Base-by-base conservation (phyloP, 306 rosid genomes). In the Dryas alaskensis region DNA sequence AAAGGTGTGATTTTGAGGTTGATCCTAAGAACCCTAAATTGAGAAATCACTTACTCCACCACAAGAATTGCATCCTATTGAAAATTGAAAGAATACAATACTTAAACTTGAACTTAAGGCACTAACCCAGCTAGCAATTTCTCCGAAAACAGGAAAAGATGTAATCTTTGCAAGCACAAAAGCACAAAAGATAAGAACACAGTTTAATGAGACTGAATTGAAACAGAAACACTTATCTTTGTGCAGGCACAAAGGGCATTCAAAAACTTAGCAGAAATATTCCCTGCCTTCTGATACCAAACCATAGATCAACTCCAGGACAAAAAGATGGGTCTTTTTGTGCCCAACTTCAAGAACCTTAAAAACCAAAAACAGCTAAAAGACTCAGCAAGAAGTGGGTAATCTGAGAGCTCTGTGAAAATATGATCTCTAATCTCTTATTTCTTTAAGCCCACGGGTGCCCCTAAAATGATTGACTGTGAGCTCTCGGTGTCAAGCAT, bases 401-500 rank as follows among this genome's bases (percentile, higher is more conserved):
- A 77, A 72, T 64, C 66, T 49, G 77, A 73, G 80, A 67, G 37
- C 11, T 46, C 73, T 52, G 78, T 51, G 84, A 77, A 82, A 75
- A 70, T 57, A 31, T 73, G 84, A 87, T 58, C 81, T 70, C 75
- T 70, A 69, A 81, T 82, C 76, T 77, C 73, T 65, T 73, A 47
- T 47, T 72, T 51, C 48, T 49, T 5, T 44, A 72, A 70, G 80
- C 81, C 81, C 80, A 80, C 58, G 73, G 47, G 74, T 58, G 73
- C 47, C 68, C 67, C 73, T 68, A 72, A 78, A 85, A 87, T 87
- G 89, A 83, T 87, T 85, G 87, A 80, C 76, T 22, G 82, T 47
- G 81, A 85, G 90, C 84, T 85, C 70, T 60, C 52, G 82, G 72
- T 88, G 93, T 86, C 85, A 78, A 85, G 88, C 90, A 84, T 85